Evolutionary conservation across 495 filamentous ascomycete genomes (phyloP).

Genomic region (Talaromyces adpressus): DNA sequence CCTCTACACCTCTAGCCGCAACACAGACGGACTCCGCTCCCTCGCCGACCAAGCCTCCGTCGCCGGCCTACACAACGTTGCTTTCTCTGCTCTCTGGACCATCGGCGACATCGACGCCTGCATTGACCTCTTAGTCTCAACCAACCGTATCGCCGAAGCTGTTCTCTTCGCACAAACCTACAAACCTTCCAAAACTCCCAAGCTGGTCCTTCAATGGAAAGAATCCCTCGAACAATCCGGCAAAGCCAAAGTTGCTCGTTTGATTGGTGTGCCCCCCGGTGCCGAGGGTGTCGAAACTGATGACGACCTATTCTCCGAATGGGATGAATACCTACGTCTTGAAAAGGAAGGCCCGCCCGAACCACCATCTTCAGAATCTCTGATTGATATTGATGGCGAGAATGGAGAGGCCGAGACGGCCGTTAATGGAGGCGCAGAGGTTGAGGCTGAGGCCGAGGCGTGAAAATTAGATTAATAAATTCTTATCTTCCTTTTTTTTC

Average conservation of each 20-base stretch:
- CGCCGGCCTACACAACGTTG: conserved; percentile 79
- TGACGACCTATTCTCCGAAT: conserved; percentile 89
- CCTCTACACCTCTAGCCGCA: conserved; percentile 73
- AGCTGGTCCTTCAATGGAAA: conserved; percentile 74
- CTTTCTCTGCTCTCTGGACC: conserved; percentile 86
- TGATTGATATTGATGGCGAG: conserved; percentile 42
- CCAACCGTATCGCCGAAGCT: conserved; percentile 73
- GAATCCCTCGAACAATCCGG: conserved; percentile 65
- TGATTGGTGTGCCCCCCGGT: conserved; percentile 71
- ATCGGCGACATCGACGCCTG: conserved; percentile 76
- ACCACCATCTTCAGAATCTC: conserved; percentile 34
- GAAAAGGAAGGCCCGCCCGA: conserved; percentile 61
- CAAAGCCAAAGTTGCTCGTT: conserved; percentile 74
- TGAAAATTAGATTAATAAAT: conserved; percentile 12
- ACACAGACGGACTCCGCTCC: conserved; percentile 62
- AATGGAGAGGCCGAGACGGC: conserved; percentile 25
- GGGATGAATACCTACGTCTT: conserved; percentile 79
- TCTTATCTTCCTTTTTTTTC: neutral
- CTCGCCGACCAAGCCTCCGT: conserved; percentile 68
- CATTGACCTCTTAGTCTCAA: conserved; percentile 70
- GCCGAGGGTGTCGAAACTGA: conserved; percentile 55
- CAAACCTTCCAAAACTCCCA: conserved; percentile 67
- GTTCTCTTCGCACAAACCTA: conserved; percentile 92
- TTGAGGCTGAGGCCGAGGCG: conserved; percentile 23
- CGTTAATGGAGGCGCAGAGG: conserved; percentile 29